A percentile compares a stretch with the other conserved stretches of the same genome.
phyloP scores from a whole-genome alignment of 1,139 yeast genomes.

The Sugiyamaella grinbergsii region DNA sequence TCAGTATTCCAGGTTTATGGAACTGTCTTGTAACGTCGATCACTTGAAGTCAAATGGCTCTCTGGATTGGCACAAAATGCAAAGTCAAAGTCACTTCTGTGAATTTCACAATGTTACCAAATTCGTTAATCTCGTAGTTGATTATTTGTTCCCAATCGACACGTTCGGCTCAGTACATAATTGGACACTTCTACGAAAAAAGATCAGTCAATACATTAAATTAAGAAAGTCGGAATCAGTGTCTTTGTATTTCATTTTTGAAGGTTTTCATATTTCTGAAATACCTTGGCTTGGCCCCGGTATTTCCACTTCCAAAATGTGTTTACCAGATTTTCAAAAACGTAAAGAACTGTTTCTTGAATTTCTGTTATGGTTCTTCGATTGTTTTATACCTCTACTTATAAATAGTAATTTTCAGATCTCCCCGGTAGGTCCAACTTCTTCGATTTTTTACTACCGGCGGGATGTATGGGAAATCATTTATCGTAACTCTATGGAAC shows the following conservation, averaged over 20 bases:
- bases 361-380: slow-evolving; percentile 63
- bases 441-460: slow-evolving; percentile 53
- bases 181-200: slow-evolving; percentile 46
- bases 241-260: slow-evolving; percentile 38
- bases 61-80: slow-evolving; percentile 9
- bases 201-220: slow-evolving; percentile 47
- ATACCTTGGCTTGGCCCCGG: slow-evolving; percentile 52
- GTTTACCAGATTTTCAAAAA: slow-evolving; percentile 29
- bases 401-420: slow-evolving; percentile 65
- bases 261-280: slow-evolving; percentile 44
- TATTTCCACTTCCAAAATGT: slow-evolving; percentile 9
- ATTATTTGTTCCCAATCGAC: slow-evolving; percentile 51
- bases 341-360: slow-evolving; percentile 41
- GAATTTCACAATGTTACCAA: slow-evolving; percentile 24
- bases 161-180: slow-evolving; percentile 60
- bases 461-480: slow-evolving; percentile 61
- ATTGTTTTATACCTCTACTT: slow-evolving; percentile 50
- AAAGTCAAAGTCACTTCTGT: background rate
- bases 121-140: slow-evolving; percentile 20
- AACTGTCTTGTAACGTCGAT: slow-evolving; percentile 30
- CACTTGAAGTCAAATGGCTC: slow-evolving; percentile 5
- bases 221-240: slow-evolving; percentile 41
- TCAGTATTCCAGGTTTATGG: slow-evolving; percentile 29
- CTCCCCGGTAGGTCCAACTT: slow-evolving; percentile 52
- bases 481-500: slow-evolving; percentile 35